A percentile compares a stretch with the other conserved stretches of the same genome.
These are phyloP conservation scores for Beta macrorhiza DNA, from an alignment of 179 eudicot species.

Conservation along the genomic window DNA sequence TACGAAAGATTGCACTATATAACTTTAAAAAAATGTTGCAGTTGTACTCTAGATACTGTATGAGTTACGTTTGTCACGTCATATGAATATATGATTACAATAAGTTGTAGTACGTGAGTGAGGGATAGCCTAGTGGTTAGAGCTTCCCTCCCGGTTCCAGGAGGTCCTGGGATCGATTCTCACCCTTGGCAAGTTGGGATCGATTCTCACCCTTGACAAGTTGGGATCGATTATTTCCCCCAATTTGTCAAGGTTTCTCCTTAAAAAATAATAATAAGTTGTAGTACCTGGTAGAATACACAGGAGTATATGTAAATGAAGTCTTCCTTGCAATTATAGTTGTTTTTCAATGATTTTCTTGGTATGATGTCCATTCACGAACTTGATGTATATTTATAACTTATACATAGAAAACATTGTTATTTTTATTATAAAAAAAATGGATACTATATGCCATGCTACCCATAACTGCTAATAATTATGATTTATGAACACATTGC, in stretches of 20 bases:
- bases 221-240: too few relatives aligned
- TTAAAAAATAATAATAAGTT: too few relatives aligned
- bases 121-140: too few relatives aligned
- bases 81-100: background rate
- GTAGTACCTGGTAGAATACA: too few relatives aligned
- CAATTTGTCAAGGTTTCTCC: too few relatives aligned
- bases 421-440: too few relatives aligned
- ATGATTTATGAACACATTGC: background rate
- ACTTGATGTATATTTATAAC: background rate
- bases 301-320: too few relatives aligned
- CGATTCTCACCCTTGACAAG: too few relatives aligned
- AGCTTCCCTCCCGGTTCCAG: too few relatives aligned
- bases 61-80: background rate
- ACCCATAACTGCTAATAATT: too few relatives aligned
- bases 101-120: background rate
- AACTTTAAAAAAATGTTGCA: background rate
- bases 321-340: background rate
- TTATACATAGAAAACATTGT: background rate
- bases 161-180: too few relatives aligned
- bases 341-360: constrained; percentile 4
- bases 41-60: background rate
- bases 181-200: too few relatives aligned
- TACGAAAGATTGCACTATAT: background rate
- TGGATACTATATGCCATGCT: background rate
- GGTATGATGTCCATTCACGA: background rate